phyloP scores from a whole-genome alignment of 2,329 filamentous ascomycete species.

The Dactylellina drechsleri region DNA sequence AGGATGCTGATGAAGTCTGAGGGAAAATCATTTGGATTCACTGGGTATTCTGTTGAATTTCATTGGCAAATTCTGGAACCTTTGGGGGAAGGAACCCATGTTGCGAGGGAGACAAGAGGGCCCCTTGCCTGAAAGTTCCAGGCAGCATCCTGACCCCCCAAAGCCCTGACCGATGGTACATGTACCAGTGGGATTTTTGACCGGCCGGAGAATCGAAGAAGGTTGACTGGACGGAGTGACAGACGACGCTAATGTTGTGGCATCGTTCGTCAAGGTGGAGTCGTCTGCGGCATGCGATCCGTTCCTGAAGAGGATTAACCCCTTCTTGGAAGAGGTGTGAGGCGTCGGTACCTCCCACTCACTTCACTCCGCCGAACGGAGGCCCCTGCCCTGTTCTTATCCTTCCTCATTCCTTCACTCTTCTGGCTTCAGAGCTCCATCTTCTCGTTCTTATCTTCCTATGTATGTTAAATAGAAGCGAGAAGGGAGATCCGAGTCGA shows the following conservation, averaged over 20 bases:
- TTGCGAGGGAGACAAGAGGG: not conserved
- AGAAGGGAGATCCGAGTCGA: not conserved
- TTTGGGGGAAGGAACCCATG: not conserved
- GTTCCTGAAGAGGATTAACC: conserved; percentile 55
- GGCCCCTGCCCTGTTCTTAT: conserved; percentile 29
- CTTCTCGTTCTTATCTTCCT: conserved; percentile 20
- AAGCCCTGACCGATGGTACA: too few species aligned
- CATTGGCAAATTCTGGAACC: not conserved
- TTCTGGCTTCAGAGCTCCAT: conserved; percentile 11
- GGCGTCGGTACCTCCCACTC: conserved; percentile 46
- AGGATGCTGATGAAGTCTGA: too few species aligned
- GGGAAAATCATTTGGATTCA: too few species aligned
- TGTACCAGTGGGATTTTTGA: too few species aligned
- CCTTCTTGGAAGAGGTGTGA: conserved; percentile 16
- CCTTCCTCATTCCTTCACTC: conserved; percentile 26
- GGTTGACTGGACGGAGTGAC: too few species aligned
- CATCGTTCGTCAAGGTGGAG: conserved; percentile 1
- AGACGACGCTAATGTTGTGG: too few species aligned
- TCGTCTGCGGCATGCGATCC: conserved; percentile 33
- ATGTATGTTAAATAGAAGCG: conserved; percentile 12
- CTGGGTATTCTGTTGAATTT: too few species aligned
- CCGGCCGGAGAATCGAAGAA: too few species aligned
- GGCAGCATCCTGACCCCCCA: not conserved
- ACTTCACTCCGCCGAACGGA: conserved; percentile 25
- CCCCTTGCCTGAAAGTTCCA: conserved; percentile 2